Conservation (phyloP, 306 rosid genomes). For the Castanospermum australe region DNA sequence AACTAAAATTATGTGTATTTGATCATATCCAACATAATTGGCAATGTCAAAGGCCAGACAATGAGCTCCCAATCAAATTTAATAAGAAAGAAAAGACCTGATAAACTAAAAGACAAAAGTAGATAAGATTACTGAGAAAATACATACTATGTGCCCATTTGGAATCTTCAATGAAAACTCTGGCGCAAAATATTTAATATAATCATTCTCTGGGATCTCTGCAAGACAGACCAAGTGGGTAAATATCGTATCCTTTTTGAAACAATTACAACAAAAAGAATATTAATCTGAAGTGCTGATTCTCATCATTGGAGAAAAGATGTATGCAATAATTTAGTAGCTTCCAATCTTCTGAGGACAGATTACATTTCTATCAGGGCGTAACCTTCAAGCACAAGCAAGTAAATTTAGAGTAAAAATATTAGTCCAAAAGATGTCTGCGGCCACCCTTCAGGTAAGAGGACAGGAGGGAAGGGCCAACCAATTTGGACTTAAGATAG, state of each 20-base stretch:
- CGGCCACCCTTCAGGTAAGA: background rate
- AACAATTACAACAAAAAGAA: background rate
- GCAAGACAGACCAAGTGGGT: conserved; percentile 43
- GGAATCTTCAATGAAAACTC: conserved; percentile 89
- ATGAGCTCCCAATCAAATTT: conserved; percentile 1
- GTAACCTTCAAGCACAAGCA: conserved; percentile 15
- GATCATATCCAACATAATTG: conserved; percentile 14
- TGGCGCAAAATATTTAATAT: conserved; percentile 84
- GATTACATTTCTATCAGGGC: conserved; percentile 1
- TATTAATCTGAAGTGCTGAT: background rate
- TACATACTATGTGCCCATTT: conserved; percentile 75
- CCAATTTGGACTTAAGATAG: background rate
- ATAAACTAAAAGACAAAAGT: background rate
- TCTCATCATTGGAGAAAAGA: conserved; percentile 3
- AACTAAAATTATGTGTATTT: background rate
- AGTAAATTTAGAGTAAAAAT: background rate
- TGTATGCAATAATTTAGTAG: no score
- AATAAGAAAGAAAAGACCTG: background rate
- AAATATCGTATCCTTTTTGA: background rate
- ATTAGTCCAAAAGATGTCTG: background rate
- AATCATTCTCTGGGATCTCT: conserved; percentile 95
- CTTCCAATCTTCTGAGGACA: no score
- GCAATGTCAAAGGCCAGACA: conserved; percentile 1
- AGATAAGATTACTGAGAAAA: conserved; percentile 15
- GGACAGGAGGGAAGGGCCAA: background rate